Conservation (phyloP, 78 protist genomes). For the Dictyostelium intermedium region DNA sequence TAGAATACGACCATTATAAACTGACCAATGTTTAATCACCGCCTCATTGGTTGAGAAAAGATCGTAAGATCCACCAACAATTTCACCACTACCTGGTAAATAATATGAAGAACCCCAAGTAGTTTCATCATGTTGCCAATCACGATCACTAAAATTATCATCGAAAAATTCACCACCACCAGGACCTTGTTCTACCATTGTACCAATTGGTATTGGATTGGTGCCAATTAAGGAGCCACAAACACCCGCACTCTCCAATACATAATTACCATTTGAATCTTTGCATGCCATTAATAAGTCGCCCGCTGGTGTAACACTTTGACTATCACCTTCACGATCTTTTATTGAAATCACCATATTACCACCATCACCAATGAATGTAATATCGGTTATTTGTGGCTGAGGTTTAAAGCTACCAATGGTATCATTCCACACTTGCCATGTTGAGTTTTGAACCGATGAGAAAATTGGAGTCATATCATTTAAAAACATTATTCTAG, state of each 20-base stretch:
- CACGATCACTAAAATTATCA: constrained; percentile 10
- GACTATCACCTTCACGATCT: constrained; percentile 28
- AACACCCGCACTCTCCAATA: constrained; percentile 5
- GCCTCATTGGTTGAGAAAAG: constrained; percentile 9
- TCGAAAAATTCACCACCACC: constrained; percentile 52
- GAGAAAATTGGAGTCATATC: neutral
- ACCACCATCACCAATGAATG: constrained; percentile 38
- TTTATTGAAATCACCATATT: constrained; percentile 23
- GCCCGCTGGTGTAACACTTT: constrained; percentile 14
- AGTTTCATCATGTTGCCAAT: constrained; percentile 61
- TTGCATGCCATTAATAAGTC: constrained; percentile 44
- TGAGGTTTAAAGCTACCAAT: neutral
- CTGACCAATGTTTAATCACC: neutral
- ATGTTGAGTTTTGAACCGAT: constrained; percentile 3
- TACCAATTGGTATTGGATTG: neutral
- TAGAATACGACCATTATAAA: neutral
- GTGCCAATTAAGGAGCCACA: constrained; percentile 11
- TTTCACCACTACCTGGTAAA: constrained; percentile 41
- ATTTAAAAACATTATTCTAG: neutral
- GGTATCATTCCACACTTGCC: neutral
- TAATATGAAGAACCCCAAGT: neutral
- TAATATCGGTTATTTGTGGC: constrained; percentile 14
- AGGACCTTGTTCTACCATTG: constrained; percentile 14
- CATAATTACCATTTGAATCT: constrained; percentile 17
- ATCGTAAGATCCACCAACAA: constrained; percentile 34